Evolutionary conservation across 2,329 filamentous ascomycete genomes (phyloP), one percentile per base, ranked within the genome.

Genomic region (Paecilomyces sp.): DNA sequence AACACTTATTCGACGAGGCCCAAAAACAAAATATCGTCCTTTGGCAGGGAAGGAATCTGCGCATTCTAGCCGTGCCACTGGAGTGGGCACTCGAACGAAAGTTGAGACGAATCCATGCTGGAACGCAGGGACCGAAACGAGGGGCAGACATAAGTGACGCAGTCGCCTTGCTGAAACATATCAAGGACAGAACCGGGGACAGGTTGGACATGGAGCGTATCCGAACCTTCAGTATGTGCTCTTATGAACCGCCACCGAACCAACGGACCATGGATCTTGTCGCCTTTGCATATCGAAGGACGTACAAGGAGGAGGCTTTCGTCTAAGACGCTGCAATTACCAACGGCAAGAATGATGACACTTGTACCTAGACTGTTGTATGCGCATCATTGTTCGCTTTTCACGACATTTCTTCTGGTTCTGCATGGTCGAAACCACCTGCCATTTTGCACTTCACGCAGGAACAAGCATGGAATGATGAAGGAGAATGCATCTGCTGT

Each of bases 51-150:
- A 58, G 64, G 4, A 60, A 71, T 52, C 57, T 74, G 4, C 60
- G 65, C 28, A 61, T 73, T 30, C 65, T 73, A 13, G 71, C 71
- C 2, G 70, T 66, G 4, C 71, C 71, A n/a, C 62, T 74, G 18
- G 67, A 74, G 57, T 74, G 71, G 71, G 70, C 70, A 1, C 62
- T 74, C 4, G 71, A 74, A 57, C 64, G 70, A n/a, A 74, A 74
- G 52, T 55, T 74, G 31, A 62, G 71, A 47, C 61, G 71, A 36
- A 70, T 74, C 52, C 65, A 71, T 57, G 58, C 62, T 22, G 63
- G 60, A 3, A 57, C 62, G 5, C 62, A 64, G 6, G 63, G 65
- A 13, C 56, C 65, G 2, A 71, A 71, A 57, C 60, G 62, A 8
- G 65, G 63, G n/a, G 60, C 64, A 4, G 71, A 74, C 60, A 63